phyloP scores from a whole-genome alignment of 1,284 basidiomycete genomes.

The Xanthoconium separans region DNA sequence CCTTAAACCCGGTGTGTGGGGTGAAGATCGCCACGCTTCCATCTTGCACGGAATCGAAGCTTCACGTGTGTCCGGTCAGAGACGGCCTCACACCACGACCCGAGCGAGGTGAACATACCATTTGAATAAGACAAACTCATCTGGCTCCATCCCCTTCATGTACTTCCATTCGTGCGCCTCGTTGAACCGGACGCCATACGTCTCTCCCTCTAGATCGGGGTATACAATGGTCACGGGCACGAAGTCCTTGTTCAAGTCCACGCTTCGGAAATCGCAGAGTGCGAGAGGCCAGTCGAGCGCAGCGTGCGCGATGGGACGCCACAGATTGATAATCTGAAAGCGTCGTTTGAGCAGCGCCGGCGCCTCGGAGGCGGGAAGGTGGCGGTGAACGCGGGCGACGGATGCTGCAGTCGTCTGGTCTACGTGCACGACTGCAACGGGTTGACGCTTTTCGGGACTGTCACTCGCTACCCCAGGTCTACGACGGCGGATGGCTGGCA shows the following conservation, averaged over 20 bases:
- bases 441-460: conserved; percentile 46
- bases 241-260: conserved; percentile 39
- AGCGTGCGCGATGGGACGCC: conserved; percentile 50
- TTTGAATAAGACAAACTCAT: conserved; percentile 41
- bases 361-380: conserved; percentile 49
- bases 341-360: conserved; percentile 39
- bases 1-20: conserved; percentile 45
- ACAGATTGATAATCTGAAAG: conserved; percentile 55
- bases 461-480: conserved; percentile 40
- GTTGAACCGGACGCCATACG: conserved; percentile 19
- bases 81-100: no score
- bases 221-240: conserved; percentile 31
- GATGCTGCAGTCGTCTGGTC: conserved; percentile 54
- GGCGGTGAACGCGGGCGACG: conserved; percentile 48
- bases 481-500: conserved; percentile 41
- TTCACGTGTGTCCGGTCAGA: not conserved
- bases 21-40: conserved; percentile 41
- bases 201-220: conserved; percentile 23
- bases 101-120: conserved; percentile 33
- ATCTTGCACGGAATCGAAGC: conserved; percentile 26
- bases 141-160: conserved; percentile 35
- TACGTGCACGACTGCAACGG: conserved; percentile 49
- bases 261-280: conserved; percentile 47
- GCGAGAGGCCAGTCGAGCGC: conserved; percentile 50
- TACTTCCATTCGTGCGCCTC: conserved; percentile 30